These are phyloP conservation scores for Phytophthora aleatoria DNA, from an alignment of 352 stramenopile species.

Conservation along the genomic window DNA sequence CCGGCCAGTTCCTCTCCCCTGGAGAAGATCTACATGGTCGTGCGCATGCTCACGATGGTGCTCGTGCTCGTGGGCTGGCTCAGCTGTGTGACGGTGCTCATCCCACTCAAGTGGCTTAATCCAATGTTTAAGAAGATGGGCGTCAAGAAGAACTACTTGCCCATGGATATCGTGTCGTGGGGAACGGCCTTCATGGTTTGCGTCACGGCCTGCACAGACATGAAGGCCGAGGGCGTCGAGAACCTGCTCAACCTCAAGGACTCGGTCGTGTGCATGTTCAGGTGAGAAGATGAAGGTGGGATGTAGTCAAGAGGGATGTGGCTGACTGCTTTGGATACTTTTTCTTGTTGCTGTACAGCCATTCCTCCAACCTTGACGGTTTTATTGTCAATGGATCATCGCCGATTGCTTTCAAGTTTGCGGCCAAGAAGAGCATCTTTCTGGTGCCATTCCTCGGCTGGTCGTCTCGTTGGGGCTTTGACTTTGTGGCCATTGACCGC, in stretches of 20 bases:
- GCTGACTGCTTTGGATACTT: constrained; percentile 8
- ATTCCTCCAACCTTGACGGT: constrained; percentile 84
- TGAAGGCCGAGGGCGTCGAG: constrained; percentile 53
- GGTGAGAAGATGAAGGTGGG: constrained; percentile 31
- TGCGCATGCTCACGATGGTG: constrained; percentile 67
- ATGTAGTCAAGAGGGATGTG: not conserved
- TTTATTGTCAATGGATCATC: constrained; percentile 84
- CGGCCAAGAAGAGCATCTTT: constrained; percentile 87
- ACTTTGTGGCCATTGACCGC: constrained; percentile 82
- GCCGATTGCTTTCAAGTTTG: constrained; percentile 79
- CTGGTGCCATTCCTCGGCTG: constrained; percentile 81
- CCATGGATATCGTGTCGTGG: constrained; percentile 76
- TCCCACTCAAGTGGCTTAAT: constrained; percentile 70
- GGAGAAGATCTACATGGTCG: constrained; percentile 67
- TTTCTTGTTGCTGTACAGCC: constrained; percentile 32
- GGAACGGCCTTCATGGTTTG: constrained; percentile 58
- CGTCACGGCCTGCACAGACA: constrained; percentile 54
- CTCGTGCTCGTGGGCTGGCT: constrained; percentile 81
- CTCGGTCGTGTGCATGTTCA: constrained; percentile 86
- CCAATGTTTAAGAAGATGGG: constrained; percentile 55
- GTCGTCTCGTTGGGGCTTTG: constrained; percentile 74
- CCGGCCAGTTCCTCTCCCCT: constrained; percentile 45
- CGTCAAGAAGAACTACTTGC: constrained; percentile 78
- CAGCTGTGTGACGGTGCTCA: constrained; percentile 62
- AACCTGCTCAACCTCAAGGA: constrained; percentile 59